Conservation (phyloP, 306 rosid genomes). For the Vicia faba region DNA sequence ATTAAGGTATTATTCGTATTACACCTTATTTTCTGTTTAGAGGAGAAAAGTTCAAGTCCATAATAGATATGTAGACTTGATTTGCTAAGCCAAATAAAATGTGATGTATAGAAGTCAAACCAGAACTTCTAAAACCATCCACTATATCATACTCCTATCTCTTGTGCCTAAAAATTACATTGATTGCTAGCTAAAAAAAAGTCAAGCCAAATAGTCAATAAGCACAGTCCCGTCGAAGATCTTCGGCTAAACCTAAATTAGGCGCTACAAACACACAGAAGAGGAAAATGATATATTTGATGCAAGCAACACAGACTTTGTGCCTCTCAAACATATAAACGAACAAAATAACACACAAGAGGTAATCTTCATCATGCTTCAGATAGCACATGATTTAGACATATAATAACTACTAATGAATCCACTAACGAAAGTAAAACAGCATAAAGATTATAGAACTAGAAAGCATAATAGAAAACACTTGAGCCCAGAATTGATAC, state of each 20-base stretch:
- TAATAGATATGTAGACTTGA: no score
- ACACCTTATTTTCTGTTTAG: no score
- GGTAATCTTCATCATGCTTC: background rate
- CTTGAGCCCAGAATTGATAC: background rate
- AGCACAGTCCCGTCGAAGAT: background rate
- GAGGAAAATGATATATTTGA: slow-evolving; percentile 3
- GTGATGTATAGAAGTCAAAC: no score
- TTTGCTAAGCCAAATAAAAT: no score
- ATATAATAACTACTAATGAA: background rate
- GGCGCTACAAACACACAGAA: background rate
- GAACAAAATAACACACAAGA: background rate
- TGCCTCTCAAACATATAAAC: background rate
- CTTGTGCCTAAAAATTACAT: background rate
- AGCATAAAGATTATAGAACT: background rate
- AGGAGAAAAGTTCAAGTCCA: no score
- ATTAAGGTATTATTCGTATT: no score
- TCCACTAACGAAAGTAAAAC: background rate
- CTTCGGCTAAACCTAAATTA: background rate
- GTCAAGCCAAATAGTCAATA: background rate
- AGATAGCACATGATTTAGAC: background rate
- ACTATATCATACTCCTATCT: background rate
- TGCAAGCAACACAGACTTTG: background rate
- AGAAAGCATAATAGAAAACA: slow-evolving; percentile 13
- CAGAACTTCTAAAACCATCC: background rate
- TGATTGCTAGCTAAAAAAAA: background rate